Evolutionary conservation across 345 rosid genomes (phyloP).

Genomic region (Salix viminalis): DNA sequence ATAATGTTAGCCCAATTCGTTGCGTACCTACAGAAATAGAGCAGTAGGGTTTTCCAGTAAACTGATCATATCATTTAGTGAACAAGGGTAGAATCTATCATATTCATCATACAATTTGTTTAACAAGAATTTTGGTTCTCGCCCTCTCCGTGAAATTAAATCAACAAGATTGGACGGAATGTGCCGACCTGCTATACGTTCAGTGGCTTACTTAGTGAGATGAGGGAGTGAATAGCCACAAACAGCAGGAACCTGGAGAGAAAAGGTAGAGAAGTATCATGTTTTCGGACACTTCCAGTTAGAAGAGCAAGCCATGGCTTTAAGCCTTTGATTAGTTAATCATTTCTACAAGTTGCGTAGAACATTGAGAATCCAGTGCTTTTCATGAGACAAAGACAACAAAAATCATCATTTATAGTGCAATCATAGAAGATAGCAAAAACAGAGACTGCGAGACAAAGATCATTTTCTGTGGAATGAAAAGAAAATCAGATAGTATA

Average conservation of each 20-base stretch:
- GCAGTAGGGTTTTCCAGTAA: conserved; percentile 1
- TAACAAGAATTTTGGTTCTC: conserved; percentile 21
- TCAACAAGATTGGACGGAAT: conserved; percentile 92
- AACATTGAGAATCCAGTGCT: neutral
- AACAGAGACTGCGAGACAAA: neutral
- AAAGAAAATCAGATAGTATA: neutral
- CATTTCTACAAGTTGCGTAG: neutral
- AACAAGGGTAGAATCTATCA: neutral
- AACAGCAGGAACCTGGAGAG: conserved; percentile 85
- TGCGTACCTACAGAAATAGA: conserved; percentile 61
- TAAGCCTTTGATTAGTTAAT: neutral
- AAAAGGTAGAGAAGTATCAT: conserved; percentile 13
- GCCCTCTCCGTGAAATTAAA: conserved; percentile 94
- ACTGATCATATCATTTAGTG: conserved; percentile 4
- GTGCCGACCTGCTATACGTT: conserved; percentile 92
- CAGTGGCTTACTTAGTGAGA: conserved; percentile 64
- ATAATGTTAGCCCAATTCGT: conserved; percentile 38
- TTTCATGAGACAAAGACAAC: neutral
- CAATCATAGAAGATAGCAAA: neutral
- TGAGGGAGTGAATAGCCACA: conserved; percentile 96
- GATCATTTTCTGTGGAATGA: no score
- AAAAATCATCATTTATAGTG: neutral
- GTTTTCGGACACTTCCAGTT: neutral
- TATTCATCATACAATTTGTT: conserved; percentile 6
- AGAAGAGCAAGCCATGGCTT: neutral